These are phyloP conservation scores for Dictyostelium capitatum DNA, from an alignment of 78 protist species.

Conservation along the genomic window DNA sequence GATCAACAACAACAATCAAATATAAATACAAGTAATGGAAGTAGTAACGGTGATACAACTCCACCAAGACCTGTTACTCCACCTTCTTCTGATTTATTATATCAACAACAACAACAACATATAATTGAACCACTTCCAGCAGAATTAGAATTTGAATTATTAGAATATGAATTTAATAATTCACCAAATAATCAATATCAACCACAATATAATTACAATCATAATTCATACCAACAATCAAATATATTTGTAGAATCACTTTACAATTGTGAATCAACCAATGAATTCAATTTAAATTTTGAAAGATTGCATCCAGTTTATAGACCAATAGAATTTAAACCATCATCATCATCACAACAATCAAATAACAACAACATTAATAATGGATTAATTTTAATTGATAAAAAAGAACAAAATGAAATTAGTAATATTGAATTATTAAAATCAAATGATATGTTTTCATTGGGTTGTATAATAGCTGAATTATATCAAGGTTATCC, in stretches of 20 bases:
- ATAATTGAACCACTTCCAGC: constrained; percentile 71
- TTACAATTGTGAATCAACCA: constrained; percentile 22
- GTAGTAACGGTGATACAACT: background rate
- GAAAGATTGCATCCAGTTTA: constrained; percentile 43
- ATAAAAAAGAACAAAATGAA: background rate
- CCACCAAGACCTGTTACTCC: constrained; percentile 14
- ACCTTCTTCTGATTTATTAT: background rate
- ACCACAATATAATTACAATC: background rate
- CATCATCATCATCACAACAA: background rate
- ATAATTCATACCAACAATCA: background rate
- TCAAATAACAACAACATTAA: too few relatives aligned
- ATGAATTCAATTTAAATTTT: constrained; percentile 17
- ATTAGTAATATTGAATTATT: constrained; percentile 17
- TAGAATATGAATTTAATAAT: constrained; percentile 30
- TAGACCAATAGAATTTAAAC: constrained; percentile 54
- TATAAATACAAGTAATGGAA: background rate
- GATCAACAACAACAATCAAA: background rate
- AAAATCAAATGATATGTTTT: constrained; percentile 74
- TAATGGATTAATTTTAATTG: background rate
- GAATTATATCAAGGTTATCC: constrained; percentile 71
- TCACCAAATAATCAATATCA: constrained; percentile 6
- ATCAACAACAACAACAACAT: constrained; percentile 7
- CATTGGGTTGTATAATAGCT: constrained; percentile 74
- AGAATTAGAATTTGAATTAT: constrained; percentile 38
- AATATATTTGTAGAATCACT: constrained; percentile 28